phyloP scores from a whole-genome alignment of 331 rosid species.

The Quercus tomentella region DNA sequence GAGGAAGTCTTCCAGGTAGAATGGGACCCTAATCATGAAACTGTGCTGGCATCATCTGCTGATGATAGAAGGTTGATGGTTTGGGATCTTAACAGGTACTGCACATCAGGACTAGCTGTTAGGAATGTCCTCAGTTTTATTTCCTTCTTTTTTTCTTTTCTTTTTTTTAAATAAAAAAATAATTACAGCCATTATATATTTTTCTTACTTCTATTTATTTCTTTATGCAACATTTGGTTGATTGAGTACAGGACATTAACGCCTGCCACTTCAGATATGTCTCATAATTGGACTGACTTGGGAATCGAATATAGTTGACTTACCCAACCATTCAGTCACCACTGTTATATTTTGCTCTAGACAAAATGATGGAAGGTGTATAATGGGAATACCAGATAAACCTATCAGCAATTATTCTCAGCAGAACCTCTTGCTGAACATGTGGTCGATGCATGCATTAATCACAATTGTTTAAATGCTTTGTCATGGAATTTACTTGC shows the following conservation, averaged over 20 bases:
- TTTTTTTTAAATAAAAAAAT: too few species aligned
- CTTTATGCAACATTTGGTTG: background rate
- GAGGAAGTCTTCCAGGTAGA: slow-evolving; percentile 97
- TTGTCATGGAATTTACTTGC: background rate
- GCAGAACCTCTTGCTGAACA: background rate
- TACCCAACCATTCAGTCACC: background rate
- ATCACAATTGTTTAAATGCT: background rate
- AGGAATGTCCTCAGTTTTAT: background rate
- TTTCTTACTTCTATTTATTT: background rate
- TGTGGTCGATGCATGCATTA: background rate
- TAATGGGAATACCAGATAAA: background rate
- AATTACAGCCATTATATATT: background rate
- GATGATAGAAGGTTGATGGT: slow-evolving; percentile 87
- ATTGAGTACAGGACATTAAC: background rate
- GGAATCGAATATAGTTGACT: background rate
- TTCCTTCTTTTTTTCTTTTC: background rate
- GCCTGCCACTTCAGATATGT: background rate
- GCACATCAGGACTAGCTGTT: background rate
- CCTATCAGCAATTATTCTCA: background rate
- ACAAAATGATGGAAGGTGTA: background rate
- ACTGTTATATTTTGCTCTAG: background rate
- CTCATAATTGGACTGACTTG: too few species aligned
- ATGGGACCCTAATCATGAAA: slow-evolving; percentile 95
- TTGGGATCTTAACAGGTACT: slow-evolving; percentile 91
- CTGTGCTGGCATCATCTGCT: slow-evolving; percentile 78